Base-by-base conservation (phyloP, 805 yeast genomes). In the Alloascoidea hylecoeti region DNA sequence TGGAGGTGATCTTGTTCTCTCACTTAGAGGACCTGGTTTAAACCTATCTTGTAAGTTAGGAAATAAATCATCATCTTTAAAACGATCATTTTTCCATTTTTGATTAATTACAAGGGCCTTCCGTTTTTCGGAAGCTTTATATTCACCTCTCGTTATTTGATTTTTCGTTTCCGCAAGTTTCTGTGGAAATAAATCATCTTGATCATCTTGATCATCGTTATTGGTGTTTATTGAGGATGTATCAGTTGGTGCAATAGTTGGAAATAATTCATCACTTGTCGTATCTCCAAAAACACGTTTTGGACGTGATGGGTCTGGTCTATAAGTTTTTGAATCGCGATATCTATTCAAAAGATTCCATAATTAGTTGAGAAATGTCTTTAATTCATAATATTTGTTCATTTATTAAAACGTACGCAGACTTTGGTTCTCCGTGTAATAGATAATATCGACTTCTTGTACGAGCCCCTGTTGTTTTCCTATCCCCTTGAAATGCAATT, bases 381-480 rank as follows among this genome's bases (percentile, higher is more conserved):
- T 9, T 23, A 23, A 23, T 9, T n/a, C 30, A 9, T 9, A n/a
- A n/a, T 9, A n/a, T n/a, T 9, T 23, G 30, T 9, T 9, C n/a
- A 9, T 9, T 9, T n/a, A 23, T 23, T n/a, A 9, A 23, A 9
- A 23, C 30, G 9, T 23, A 23, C 30, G 30, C 13, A 9, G 9
- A 9, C n/a, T 9, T 23, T 9, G 30, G 30, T 23, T 23, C 30
- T 23, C 30, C 30, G n/a, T 23, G 30, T 9, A 23, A n/a, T 23
- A 23, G 30, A 23, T 23, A 23, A 23, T 23, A 23, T n/a, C 30
- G 30, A 23, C 30, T 23, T 23, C n/a, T 9, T 23, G 30, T n/a
- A 9, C 30, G 9, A 9, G 30, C 30, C 13, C 30, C 30, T 9
- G n/a, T n/a, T n/a, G n/a, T n/a, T 23, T 23, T 23, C n/a, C n/a